Evolutionary conservation across 225 moss, liverwort and hornwort species (phyloP).

Genomic region (Sphagnum contortum): DNA sequence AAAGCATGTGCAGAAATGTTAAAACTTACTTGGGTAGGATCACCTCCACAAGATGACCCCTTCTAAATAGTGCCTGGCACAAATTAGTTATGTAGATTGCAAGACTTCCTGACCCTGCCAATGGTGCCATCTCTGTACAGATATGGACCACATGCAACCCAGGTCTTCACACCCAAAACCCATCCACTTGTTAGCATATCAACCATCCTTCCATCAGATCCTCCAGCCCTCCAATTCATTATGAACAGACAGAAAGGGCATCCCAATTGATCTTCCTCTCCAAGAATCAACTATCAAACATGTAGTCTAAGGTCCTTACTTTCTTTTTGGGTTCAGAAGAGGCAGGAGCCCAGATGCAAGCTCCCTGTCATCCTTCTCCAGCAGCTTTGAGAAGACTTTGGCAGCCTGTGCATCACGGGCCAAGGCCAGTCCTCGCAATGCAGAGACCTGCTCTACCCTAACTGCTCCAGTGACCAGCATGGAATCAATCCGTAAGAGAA

Average conservation of each 20-base stretch:
- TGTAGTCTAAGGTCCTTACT: slow-evolving; percentile 15
- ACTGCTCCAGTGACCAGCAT: slow-evolving; percentile 52
- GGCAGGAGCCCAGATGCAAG: slow-evolving; percentile 39
- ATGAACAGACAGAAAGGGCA: not conserved
- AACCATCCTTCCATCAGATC: too few relatives aligned
- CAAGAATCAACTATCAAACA: too few relatives aligned
- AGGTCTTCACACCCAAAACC: slow-evolving; percentile 24
- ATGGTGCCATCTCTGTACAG: slow-evolving; percentile 64
- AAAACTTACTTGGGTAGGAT: slow-evolving; percentile 62
- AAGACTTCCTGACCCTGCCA: slow-evolving; percentile 34
- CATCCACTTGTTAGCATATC: slow-evolving; percentile 5
- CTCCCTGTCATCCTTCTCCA: slow-evolving; percentile 34
- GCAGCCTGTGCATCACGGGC: slow-evolving; percentile 66
- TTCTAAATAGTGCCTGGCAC: slow-evolving; percentile 44
- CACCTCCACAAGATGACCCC: slow-evolving; percentile 70
- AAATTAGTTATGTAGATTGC: slow-evolving; percentile 42
- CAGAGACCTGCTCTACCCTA: slow-evolving; percentile 40
- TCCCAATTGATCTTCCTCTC: too few relatives aligned
- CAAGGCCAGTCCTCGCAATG: slow-evolving; percentile 45
- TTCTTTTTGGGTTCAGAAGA: slow-evolving; percentile 33
- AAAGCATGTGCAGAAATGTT: too few relatives aligned
- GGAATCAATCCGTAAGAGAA: slow-evolving; percentile 55
- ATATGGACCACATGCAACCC: slow-evolving; percentile 55
- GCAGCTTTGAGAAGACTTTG: slow-evolving; percentile 38
- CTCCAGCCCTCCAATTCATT: not conserved